phyloP scores from a whole-genome alignment of 1,284 basidiomycete genomes.

The Heterobasidion irregulare region DNA sequence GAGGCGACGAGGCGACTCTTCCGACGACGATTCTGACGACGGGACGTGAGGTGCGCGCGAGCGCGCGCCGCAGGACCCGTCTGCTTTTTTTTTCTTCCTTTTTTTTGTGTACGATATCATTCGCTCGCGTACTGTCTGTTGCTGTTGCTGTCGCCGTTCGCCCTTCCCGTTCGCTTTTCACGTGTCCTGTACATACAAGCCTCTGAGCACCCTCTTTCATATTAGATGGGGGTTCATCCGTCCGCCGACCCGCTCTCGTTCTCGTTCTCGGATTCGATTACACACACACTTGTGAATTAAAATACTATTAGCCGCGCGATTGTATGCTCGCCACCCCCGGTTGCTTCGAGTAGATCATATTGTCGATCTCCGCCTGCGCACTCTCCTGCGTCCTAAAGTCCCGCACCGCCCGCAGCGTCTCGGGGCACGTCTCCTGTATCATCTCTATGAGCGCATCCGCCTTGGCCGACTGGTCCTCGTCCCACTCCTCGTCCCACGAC shows the following conservation, averaged over 20 bases:
- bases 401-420: conserved; percentile 32
- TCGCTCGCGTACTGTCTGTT: neutral
- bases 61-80: neutral
- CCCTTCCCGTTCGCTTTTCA: conserved; percentile 2
- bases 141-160: neutral
- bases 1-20: conserved; percentile 37
- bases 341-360: neutral
- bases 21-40: conserved; percentile 36
- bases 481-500: conserved; percentile 17
- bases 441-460: conserved; percentile 31
- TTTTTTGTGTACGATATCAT: neutral
- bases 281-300: no score
- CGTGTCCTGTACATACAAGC: neutral
- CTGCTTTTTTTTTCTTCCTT: neutral
- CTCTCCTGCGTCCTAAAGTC: conserved; percentile 6
- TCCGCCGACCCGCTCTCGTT: no score
- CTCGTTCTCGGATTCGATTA: no score
- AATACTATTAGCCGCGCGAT: no score
- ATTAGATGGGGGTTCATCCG: no score
- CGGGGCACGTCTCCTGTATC: conserved; percentile 41
- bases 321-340: no score
- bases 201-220: neutral
- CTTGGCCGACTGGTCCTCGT: conserved; percentile 18
- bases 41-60: conserved; percentile 15
- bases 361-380: conserved; percentile 5